phyloP scores from a whole-genome alignment of 2,329 filamentous ascomycete genomes.

The Fusarium sp. region DNA sequence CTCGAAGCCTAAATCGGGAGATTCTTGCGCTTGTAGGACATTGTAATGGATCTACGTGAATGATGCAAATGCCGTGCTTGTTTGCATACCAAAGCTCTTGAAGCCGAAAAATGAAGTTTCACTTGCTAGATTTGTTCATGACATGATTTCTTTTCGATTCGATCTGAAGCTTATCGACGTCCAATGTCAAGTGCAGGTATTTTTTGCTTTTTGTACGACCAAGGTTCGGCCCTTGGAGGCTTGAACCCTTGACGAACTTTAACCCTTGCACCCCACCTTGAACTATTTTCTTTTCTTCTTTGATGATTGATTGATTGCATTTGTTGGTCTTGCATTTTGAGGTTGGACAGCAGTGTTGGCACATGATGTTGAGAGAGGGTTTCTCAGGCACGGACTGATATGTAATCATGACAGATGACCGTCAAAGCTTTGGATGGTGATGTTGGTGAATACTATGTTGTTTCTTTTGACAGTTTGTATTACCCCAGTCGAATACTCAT shows the following conservation, averaged over 20 bases:
- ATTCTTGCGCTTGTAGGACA: slow-evolving; percentile 45
- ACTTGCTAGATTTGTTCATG: neutral
- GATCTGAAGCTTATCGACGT: slow-evolving; percentile 6
- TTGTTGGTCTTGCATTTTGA: neutral
- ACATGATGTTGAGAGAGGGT: slow-evolving; percentile 18
- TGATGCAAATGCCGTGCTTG: slow-evolving; percentile 13
- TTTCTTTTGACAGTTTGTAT: neutral
- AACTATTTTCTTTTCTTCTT: slow-evolving; percentile 4
- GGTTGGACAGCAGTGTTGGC: slow-evolving; percentile 19
- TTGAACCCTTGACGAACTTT: slow-evolving; percentile 25
- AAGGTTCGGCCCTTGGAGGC: neutral
- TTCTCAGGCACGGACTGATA: slow-evolving; percentile 16
- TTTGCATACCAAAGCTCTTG: slow-evolving; percentile 13
- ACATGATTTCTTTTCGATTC: neutral
- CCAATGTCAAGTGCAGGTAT: neutral
- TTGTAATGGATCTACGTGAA: neutral
- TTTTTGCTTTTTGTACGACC: slow-evolving; percentile 18
- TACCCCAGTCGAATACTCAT: neutral
- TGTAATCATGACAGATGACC: slow-evolving; percentile 10
- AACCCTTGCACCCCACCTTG: slow-evolving; percentile 24
- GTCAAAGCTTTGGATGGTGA: slow-evolving; percentile 1
- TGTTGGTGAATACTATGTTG: neutral
- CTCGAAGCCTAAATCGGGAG: slow-evolving; percentile 41
- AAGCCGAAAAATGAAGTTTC: neutral
- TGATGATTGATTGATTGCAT: slow-evolving; percentile 3